These are phyloP conservation scores for Saitoella complicata DNA, from an alignment of 805 yeast species.

Conservation along the genomic window DNA sequence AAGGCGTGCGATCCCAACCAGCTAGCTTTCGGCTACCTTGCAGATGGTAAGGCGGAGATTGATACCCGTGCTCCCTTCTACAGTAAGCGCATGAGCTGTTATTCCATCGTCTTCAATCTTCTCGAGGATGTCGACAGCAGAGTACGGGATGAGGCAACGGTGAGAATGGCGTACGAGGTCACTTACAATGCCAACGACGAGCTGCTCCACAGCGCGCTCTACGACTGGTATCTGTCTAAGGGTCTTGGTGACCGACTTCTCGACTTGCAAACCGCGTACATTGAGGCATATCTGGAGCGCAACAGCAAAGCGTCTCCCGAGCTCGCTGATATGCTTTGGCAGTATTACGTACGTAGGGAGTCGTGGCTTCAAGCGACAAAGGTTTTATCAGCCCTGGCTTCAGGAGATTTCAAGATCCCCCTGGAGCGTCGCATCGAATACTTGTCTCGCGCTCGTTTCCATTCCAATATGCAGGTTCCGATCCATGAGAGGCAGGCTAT, in stretches of 20 bases:
- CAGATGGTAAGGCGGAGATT: constrained; percentile 31
- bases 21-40: constrained; percentile 38
- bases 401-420: constrained; percentile 48
- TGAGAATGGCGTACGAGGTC: constrained; percentile 36
- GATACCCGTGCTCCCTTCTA: constrained; percentile 37
- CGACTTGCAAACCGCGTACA: constrained; percentile 65
- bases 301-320: constrained; percentile 38
- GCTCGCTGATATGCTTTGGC: constrained; percentile 74
- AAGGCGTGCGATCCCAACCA: constrained; percentile 47
- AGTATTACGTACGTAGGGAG: constrained; percentile 69
- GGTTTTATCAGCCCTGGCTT: constrained; percentile 54
- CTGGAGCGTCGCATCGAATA: constrained; percentile 69
- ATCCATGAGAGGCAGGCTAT: constrained; percentile 62
- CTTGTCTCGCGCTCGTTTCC: constrained; percentile 82
- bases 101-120: constrained; percentile 58
- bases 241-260: constrained; percentile 63
- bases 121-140: constrained; percentile 48
- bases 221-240: constrained; percentile 77
- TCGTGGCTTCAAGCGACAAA: constrained; percentile 72
- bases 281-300: constrained; percentile 52
- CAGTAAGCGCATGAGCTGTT: constrained; percentile 41
- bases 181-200: constrained; percentile 65
- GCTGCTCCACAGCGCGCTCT: constrained; percentile 78
- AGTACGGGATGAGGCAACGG: constrained; percentile 20
- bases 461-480: constrained; percentile 71